phyloP scores from a whole-genome alignment of 2,329 filamentous ascomycete genomes.

The Trichoderma simmonsii region DNA sequence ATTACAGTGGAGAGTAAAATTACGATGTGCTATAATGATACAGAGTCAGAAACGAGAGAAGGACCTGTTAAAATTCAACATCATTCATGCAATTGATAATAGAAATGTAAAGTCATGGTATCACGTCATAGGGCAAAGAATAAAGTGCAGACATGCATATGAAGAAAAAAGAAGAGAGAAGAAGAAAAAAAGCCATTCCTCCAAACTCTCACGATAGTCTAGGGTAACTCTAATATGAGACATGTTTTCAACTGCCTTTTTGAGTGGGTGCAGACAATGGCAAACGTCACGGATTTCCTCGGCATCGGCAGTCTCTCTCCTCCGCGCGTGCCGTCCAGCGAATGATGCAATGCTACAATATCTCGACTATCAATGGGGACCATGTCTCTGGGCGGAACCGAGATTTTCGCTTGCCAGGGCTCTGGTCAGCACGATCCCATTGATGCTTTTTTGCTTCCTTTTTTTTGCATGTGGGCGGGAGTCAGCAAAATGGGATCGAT shows the following conservation, averaged over 20 bases:
- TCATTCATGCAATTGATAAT: not conserved
- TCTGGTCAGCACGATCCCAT: not conserved
- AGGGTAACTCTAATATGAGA: constrained; percentile 11
- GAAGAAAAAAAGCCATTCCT: not conserved
- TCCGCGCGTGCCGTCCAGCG: not conserved
- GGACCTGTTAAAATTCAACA: not conserved
- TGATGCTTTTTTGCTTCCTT: not conserved
- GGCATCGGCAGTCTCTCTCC: not conserved
- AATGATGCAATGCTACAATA: not conserved
- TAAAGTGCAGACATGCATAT: not conserved
- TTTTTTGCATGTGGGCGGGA: not conserved
- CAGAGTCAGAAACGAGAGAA: not conserved
- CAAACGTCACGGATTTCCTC: not conserved
- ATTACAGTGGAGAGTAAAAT: not conserved
- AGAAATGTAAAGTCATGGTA: not conserved
- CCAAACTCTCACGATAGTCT: not conserved
- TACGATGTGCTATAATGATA: not conserved
- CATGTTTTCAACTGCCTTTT: too few species aligned
- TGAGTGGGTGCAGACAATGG: not conserved
- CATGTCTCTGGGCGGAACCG: not conserved
- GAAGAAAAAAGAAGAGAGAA: not conserved
- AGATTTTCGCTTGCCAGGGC: constrained; percentile 9
- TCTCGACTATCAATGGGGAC: not conserved
- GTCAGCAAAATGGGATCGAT: not conserved
- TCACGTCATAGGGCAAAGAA: not conserved